Base-by-base conservation (phyloP, 2,329 filamentous ascomycete genomes). In the Pseudocercospora fuligena region DNA sequence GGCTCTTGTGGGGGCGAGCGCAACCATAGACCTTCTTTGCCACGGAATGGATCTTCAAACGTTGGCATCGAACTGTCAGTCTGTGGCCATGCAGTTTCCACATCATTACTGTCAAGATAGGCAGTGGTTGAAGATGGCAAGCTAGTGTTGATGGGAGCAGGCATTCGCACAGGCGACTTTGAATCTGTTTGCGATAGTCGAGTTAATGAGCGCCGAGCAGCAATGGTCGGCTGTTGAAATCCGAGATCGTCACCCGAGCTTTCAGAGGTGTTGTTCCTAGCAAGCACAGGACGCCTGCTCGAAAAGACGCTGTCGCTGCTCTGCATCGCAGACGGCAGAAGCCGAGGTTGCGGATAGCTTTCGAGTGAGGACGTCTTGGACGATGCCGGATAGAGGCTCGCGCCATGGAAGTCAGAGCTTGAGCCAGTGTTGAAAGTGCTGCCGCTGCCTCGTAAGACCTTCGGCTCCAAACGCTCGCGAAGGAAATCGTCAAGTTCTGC, bases 401-500 rank as follows among this genome's bases (percentile, higher is more conserved):
- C 25, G 21, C 63, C 64, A 21, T 51, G 51, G 4, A 54, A 29
- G 21, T 73, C 70, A 3, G 66, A 60, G 29, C 66, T 68, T 6
- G 73, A 71, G 9, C 63, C 61, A 16, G 63, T 65, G 29, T 67
- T 72, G 16, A 76, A 77, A 61, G 78, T 80, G 66, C 77, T 79
- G 56, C 80, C 81, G 4, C 78, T 80, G 14, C 82, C 82, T 33
- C 82, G 78, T 53, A 84, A 74, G 19, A 82, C 75, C 14, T 80
- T 78, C 9, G 83, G 83, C 23, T 75, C 76, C 14, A 83, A 77
- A 47, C 81, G 77, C 27, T 82, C 80, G n/a, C 78, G 75, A 43
- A 83, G 76, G 63, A 83, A 84, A 27, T 82, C 78, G 58, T 83
- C 82, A 72, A 83, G 75, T 6, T 82, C 81, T 0, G 77, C 73